phyloP scores from a whole-genome alignment of 1,284 basidiomycete species.

The Cystobasidiaceae sp. region DNA sequence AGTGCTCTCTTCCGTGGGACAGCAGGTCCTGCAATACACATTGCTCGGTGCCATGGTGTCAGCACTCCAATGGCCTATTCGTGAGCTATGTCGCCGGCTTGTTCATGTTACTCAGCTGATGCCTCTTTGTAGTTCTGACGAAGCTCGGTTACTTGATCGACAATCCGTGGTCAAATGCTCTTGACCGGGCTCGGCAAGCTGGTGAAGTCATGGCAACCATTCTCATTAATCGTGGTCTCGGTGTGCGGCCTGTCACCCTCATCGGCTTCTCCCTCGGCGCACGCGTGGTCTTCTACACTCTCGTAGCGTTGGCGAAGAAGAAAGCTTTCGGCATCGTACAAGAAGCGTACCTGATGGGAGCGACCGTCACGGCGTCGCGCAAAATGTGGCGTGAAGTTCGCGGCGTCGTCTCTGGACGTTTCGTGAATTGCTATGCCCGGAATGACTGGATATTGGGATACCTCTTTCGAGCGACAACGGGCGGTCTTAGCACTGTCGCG shows the following conservation, averaged over 20 bases:
- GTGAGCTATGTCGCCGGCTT: constrained; percentile 55
- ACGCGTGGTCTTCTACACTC: constrained; percentile 88
- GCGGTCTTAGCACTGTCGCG: constrained; percentile 80
- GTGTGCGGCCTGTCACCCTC: constrained; percentile 85
- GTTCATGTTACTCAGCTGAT: constrained; percentile 32
- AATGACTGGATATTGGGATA: constrained; percentile 96
- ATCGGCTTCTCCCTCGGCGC: constrained; percentile 92
- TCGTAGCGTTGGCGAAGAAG: constrained; percentile 74
- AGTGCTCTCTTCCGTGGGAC: constrained; percentile 76
- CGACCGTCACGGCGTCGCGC: constrained; percentile 74
- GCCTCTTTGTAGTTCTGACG: constrained; percentile 64
- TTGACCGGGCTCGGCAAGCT: constrained; percentile 80
- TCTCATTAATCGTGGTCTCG: constrained; percentile 75
- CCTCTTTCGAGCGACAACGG: constrained; percentile 84
- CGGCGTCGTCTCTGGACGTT: constrained; percentile 76
- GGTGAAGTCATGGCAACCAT: constrained; percentile 86
- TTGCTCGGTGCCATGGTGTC: constrained; percentile 85
- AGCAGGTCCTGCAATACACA: constrained; percentile 83
- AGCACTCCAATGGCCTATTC: constrained; percentile 89
- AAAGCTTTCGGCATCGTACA: constrained; percentile 88
- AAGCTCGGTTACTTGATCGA: constrained; percentile 94
- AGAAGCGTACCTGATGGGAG: constrained; percentile 84
- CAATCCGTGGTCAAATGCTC: constrained; percentile 92
- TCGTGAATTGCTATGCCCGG: constrained; percentile 76
- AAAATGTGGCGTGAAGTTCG: constrained; percentile 73